These are phyloP conservation scores for Capsicum rhomboideum DNA, from an alignment of 257 asterid species.

Conservation along the genomic window DNA sequence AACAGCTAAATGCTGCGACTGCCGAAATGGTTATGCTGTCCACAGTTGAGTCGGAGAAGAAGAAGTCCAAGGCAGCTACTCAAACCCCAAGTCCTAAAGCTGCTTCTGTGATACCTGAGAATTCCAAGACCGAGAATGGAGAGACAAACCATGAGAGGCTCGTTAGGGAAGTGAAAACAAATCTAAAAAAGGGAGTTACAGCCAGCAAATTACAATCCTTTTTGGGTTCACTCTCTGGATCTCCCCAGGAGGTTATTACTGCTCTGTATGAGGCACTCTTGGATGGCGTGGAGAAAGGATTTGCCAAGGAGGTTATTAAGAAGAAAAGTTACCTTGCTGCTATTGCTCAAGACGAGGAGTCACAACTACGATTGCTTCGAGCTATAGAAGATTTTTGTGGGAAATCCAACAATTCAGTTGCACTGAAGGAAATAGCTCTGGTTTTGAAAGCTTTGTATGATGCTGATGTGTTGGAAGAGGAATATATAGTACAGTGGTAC, in stretches of 20 bases:
- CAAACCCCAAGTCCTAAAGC: slow-evolving; percentile 11
- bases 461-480: slow-evolving; percentile 32
- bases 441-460: slow-evolving; percentile 33
- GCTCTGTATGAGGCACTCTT: slow-evolving; percentile 26
- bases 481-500: slow-evolving; percentile 29
- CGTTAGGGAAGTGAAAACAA: slow-evolving; percentile 17
- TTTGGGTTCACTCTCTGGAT: slow-evolving; percentile 17
- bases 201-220: slow-evolving; percentile 14
- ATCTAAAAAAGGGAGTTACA: slow-evolving; percentile 14
- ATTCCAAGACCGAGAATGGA: slow-evolving; percentile 13
- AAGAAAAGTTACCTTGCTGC: slow-evolving; percentile 24
- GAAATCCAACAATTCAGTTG: slow-evolving; percentile 17
- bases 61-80: slow-evolving; percentile 11
- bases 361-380: slow-evolving; percentile 20
- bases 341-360: slow-evolving; percentile 5
- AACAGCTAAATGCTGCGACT: slow-evolving; percentile 14
- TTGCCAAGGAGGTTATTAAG: slow-evolving; percentile 27
- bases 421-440: slow-evolving; percentile 28
- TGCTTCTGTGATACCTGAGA: not conserved
- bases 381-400: slow-evolving; percentile 24
- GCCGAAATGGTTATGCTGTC: slow-evolving; percentile 24
- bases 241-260: slow-evolving; percentile 28
- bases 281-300: slow-evolving; percentile 26
- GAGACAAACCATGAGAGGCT: slow-evolving; percentile 7
- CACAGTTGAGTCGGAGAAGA: slow-evolving; percentile 7